These are phyloP conservation scores for Fusarium mexicanum DNA, from an alignment of 2,329 filamentous ascomycete species.

Conservation along the genomic window DNA sequence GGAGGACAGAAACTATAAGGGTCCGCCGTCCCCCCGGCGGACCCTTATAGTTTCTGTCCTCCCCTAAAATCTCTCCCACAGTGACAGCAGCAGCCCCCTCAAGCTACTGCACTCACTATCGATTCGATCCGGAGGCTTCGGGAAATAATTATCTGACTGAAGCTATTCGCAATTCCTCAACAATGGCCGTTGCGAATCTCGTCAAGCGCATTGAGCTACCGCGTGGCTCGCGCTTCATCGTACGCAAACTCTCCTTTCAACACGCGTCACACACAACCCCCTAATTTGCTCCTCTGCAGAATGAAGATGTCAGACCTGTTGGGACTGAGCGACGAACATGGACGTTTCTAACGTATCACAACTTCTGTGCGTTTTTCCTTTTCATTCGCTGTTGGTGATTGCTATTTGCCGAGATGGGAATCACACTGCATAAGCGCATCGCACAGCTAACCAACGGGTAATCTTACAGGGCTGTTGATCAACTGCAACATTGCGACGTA, in stretches of 20 bases:
- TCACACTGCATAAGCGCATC: constrained; percentile 1
- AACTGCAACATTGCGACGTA: constrained; percentile 57
- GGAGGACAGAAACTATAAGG: too few relatives aligned
- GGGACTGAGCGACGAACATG: constrained; percentile 55
- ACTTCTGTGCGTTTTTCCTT: constrained; percentile 51
- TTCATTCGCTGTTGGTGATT: neutral
- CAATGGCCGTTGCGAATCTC: constrained; percentile 40
- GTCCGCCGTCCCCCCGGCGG: neutral
- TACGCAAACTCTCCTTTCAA: constrained; percentile 21
- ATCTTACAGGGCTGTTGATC: constrained; percentile 54
- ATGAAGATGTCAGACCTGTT: constrained; percentile 62
- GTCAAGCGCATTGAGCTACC: constrained; percentile 44
- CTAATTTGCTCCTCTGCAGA: constrained; percentile 42
- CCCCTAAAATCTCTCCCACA: neutral
- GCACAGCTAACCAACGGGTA: neutral
- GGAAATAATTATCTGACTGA: constrained; percentile 4
- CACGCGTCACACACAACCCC: neutral
- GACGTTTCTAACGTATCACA: constrained; percentile 55
- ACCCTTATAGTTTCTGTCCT: neutral
- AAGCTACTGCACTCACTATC: constrained; percentile 15
- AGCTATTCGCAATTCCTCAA: constrained; percentile 4
- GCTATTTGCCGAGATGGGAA: neutral
- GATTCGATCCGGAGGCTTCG: constrained; percentile 1
- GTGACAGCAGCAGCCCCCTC: neutral
- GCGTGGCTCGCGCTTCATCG: constrained; percentile 48